Conservation (phyloP, 2,329 filamentous ascomycete genomes). For the Graphilbum sp. region DNA sequence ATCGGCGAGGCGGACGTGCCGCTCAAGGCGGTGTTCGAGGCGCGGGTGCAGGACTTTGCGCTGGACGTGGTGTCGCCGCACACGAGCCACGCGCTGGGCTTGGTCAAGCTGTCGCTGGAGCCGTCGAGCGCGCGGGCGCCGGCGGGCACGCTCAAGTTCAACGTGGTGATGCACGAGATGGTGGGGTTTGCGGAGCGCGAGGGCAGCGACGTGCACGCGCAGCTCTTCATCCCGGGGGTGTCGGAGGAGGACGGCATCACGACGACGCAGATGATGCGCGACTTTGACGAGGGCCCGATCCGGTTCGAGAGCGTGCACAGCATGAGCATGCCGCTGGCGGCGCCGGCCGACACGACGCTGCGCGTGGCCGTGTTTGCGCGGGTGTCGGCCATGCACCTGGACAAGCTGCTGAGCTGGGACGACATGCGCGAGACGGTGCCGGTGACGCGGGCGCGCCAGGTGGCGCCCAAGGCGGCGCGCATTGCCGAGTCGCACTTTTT, state of each 20-base stretch:
- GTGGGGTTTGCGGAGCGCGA: slow-evolving; percentile 89
- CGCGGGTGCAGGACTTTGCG: slow-evolving; percentile 82
- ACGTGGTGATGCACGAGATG: slow-evolving; percentile 95
- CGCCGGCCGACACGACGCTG: slow-evolving; percentile 55
- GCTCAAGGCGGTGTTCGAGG: slow-evolving; percentile 83
- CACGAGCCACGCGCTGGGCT: slow-evolving; percentile 77
- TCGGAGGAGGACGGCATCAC: slow-evolving; percentile 79
- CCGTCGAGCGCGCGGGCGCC: slow-evolving; percentile 87
- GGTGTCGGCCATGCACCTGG: slow-evolving; percentile 83
- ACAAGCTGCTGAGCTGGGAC: slow-evolving; percentile 96
- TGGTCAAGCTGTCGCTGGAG: slow-evolving; percentile 79
- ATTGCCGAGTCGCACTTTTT: slow-evolving; percentile 88
- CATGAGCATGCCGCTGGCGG: slow-evolving; percentile 52
- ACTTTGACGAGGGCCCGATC: slow-evolving; percentile 84
- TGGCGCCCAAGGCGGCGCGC: slow-evolving; percentile 39
- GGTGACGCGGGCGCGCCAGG: slow-evolving; percentile 30
- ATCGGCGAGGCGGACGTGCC: slow-evolving; percentile 89
- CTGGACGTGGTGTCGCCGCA: slow-evolving; percentile 86
- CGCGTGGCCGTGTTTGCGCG: slow-evolving; percentile 84
- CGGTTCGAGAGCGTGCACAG: slow-evolving; percentile 96
- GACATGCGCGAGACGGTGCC: slow-evolving; percentile 76
- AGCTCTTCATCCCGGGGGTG: slow-evolving; percentile 86
- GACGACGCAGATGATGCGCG: slow-evolving; percentile 84
- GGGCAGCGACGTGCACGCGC: slow-evolving; percentile 87
- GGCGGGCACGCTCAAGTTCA: slow-evolving; percentile 88